phyloP scores from a whole-genome alignment of 805 yeast species.

The Cyberlindnera samutprakarnensis region DNA sequence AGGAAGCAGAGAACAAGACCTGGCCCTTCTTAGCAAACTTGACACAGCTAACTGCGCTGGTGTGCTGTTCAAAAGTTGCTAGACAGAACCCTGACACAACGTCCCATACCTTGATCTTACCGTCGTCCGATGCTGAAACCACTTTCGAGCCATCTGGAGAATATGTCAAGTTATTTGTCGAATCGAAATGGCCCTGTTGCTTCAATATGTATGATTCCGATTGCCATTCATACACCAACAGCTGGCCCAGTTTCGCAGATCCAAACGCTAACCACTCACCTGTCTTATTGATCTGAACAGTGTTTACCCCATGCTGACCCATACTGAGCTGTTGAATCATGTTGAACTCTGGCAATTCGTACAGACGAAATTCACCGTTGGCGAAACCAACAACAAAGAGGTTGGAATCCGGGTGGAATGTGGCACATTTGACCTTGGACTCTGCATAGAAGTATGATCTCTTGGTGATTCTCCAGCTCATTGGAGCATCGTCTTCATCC shows the following conservation, averaged over 20 bases:
- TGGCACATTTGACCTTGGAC: conserved; percentile 67
- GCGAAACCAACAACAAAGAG: conserved; percentile 82
- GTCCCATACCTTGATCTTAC: conserved; percentile 96
- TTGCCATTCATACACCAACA: conserved; percentile 97
- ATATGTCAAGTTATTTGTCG: conserved; percentile 75
- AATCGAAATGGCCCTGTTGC: conserved; percentile 96
- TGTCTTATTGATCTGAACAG: conserved; percentile 67
- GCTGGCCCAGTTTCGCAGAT: conserved; percentile 82
- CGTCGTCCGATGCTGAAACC: conserved; percentile 94
- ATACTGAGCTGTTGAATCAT: conserved; percentile 81
- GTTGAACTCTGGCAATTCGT: conserved; percentile 77
- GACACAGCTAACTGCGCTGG: conserved; percentile 81
- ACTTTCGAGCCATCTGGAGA: conserved; percentile 93
- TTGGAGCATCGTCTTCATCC: conserved; percentile 29
- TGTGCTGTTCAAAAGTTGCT: conserved; percentile 86
- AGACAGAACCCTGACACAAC: conserved; percentile 86
- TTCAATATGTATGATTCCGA: conserved; percentile 90
- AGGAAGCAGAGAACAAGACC: conserved; percentile 82
- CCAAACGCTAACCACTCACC: conserved; percentile 99
- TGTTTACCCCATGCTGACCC: conserved; percentile 86
- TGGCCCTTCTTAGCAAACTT: conserved; percentile 86
- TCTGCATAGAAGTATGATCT: conserved; percentile 69
- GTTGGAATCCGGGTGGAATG: conserved; percentile 70
- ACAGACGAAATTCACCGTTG: conserved; percentile 85
- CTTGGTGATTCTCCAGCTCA: conserved; percentile 77